A percentile compares a stretch with the other conserved stretches of the same genome.
Evolutionary conservation across 2,329 filamentous ascomycete species (phyloP).

Genomic region (Aureobasidium sp.): DNA sequence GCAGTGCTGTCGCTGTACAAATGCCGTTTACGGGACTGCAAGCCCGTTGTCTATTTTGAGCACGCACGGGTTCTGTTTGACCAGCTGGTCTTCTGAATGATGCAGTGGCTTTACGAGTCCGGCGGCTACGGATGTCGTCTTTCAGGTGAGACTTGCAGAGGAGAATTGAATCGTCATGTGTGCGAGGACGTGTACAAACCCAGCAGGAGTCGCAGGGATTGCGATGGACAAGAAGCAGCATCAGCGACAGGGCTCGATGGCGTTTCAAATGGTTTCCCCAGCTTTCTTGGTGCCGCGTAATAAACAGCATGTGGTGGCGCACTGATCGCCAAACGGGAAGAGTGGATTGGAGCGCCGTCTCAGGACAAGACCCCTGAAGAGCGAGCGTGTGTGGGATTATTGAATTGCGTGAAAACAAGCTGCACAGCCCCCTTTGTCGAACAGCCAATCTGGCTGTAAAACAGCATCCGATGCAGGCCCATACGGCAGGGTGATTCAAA

Average conservation of each 20-base stretch:
- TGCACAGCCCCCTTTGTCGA: slow-evolving; percentile 11
- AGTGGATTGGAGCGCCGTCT: slow-evolving; percentile 12
- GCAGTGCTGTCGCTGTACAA: slow-evolving; percentile 14
- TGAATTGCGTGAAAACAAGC: slow-evolving; percentile 4
- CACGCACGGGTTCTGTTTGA: neutral
- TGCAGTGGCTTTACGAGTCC: slow-evolving; percentile 1
- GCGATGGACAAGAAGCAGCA: neutral
- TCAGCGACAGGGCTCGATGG: neutral
- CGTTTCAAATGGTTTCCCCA: slow-evolving; percentile 12
- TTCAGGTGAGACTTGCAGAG: neutral
- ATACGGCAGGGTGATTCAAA: neutral
- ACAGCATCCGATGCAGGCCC: neutral
- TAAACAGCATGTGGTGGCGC: slow-evolving; percentile 12
- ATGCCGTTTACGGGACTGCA: slow-evolving; percentile 14
- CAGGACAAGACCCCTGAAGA: slow-evolving; percentile 6
- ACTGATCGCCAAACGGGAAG: slow-evolving; percentile 16
- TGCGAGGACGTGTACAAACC: neutral
- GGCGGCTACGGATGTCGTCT: slow-evolving; percentile 1
- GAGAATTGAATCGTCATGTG: neutral
- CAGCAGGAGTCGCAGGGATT: neutral
- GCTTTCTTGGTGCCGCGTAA: slow-evolving; percentile 12
- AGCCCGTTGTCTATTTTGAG: slow-evolving; percentile 10
- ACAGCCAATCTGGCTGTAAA: neutral
- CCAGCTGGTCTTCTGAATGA: neutral
- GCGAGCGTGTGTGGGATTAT: neutral